These are phyloP conservation scores for Phytophthora chlamydospora DNA, from an alignment of 352 stramenopile species.

Conservation along the genomic window DNA sequence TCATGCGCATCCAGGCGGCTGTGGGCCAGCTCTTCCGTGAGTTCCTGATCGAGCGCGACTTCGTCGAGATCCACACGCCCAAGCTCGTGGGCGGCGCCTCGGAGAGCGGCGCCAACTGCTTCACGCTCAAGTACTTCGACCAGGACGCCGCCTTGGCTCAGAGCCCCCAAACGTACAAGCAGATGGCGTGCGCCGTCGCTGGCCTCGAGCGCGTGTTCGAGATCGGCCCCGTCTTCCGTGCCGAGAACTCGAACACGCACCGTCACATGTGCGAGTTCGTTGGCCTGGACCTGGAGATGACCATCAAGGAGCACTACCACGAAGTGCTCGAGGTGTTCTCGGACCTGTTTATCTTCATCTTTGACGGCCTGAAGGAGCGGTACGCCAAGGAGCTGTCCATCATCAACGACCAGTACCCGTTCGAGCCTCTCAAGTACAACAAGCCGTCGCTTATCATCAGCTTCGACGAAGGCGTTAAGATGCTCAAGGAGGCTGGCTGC, in stretches of 20 bases:
- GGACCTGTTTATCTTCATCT: conserved; percentile 99
- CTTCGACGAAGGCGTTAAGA: conserved; percentile 95
- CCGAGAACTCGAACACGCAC: conserved; percentile 99
- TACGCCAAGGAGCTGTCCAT: conserved; percentile 95
- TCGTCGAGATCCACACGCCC: conserved; percentile 99
- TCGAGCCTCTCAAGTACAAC: conserved; percentile 97
- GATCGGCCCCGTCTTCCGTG: conserved; percentile 99
- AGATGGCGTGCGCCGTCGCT: conserved; percentile 98
- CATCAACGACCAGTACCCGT: conserved; percentile 97
- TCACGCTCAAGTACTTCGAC: conserved; percentile 99
- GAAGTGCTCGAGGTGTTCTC: conserved; percentile 98
- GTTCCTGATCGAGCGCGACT: conserved; percentile 94
- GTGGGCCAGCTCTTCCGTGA: conserved; percentile 98
- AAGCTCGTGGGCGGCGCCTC: conserved; percentile 98
- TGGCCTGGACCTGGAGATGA: conserved; percentile 99
- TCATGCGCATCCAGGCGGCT: conserved; percentile 97
- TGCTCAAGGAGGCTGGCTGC: conserved; percentile 84
- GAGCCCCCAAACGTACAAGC: conserved; percentile 99
- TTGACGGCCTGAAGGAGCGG: conserved; percentile 95
- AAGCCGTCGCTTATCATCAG: conserved; percentile 93
- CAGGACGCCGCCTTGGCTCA: conserved; percentile 96
- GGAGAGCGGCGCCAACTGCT: conserved; percentile 98
- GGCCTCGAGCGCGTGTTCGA: conserved; percentile 99
- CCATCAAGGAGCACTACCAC: conserved; percentile 99
- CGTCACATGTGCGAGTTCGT: conserved; percentile 99